Percentiles rank a stretch among this genome's conserved stretches.
These are phyloP conservation scores for Brassica carinata DNA, from an alignment of 345 rosid genomes.

Conservation along the genomic window DNA sequence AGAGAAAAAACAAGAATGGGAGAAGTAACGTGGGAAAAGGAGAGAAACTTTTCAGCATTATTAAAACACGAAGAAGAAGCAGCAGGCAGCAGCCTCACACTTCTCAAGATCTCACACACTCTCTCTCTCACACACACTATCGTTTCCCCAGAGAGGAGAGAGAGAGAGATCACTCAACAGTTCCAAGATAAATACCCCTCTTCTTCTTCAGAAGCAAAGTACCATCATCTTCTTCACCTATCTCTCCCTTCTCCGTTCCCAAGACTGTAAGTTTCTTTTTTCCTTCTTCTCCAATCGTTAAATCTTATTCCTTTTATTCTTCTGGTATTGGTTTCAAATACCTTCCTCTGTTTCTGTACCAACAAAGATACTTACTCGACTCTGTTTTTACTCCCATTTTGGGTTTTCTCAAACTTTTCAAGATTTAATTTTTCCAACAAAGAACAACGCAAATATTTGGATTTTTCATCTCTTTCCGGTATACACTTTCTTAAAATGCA, in stretches of 20 bases:
- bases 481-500: not conserved
- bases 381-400: not conserved
- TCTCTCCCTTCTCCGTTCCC: not conserved
- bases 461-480: slow-evolving; percentile 3
- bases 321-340: not conserved
- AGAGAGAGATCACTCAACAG: slow-evolving; percentile 15
- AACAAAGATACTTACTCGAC: not conserved
- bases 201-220: not conserved
- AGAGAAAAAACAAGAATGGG: not conserved
- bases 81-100: slow-evolving; percentile 10
- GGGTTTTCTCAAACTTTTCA: not conserved
- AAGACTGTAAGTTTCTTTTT: slow-evolving; percentile 20
- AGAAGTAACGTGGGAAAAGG: slow-evolving; percentile 13
- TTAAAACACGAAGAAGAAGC: slow-evolving; percentile 18
- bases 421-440: slow-evolving; percentile 21
- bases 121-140: not conserved
- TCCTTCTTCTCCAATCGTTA: slow-evolving; percentile 7
- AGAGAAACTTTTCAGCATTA: slow-evolving; percentile 21
- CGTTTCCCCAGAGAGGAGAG: slow-evolving; percentile 17
- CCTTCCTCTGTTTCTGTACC: slow-evolving; percentile 7
- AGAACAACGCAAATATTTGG: not conserved
- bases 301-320: not conserved
- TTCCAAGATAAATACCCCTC: not conserved
- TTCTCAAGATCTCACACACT: slow-evolving; percentile 35
- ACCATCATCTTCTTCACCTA: not conserved